Base-by-base conservation (phyloP, 257 asterid species). In the Ligustrum vulgare region DNA sequence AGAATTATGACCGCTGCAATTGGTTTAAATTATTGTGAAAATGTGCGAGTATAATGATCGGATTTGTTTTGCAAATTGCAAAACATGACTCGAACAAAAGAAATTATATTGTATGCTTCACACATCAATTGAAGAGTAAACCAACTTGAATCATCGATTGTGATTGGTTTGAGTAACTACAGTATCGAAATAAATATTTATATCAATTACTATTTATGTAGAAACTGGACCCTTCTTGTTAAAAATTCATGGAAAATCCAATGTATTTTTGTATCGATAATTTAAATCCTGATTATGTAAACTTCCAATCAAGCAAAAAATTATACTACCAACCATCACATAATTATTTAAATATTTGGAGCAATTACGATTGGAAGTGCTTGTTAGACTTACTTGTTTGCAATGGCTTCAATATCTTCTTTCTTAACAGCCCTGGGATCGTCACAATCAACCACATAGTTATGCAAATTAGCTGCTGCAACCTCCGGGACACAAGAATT, bases 391-490 rank as follows among this genome's bases (percentile, higher is more conserved):
- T 80, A 94, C 98, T 83, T 87, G 37, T 78, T 85, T 0, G 97
- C 97, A 69, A 95, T 91, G 49, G 91, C 92, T 15, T 93, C 97
- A 12, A 95, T 81, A 72, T 93, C 97, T 74, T 91, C 98, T 93
- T 93, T 93, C 86, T 80, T 88, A 72, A 95, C 70, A 39, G 88
- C 82, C 22, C 84, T 83, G 41, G 96, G 97, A 72, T 91, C 96
- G 73, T 86, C 94, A 66, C 88, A 86, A 15, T 72, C 97, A 68
- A 86, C 96, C 8, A 89, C 94, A 75, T 93, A 95, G 78, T 95
- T 95, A 74, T 85, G 95, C 96, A 95, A 88, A 80, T 74, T 89
- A 7, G 86, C 86, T 8, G 98, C 97, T 9, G 99, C 99, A 16
- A 93, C 97, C 62, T 89, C 93, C 34, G 98, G 99, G 69, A 86